Conservation (phyloP, 805 yeast species). For the Torulaspora quercuum region DNA sequence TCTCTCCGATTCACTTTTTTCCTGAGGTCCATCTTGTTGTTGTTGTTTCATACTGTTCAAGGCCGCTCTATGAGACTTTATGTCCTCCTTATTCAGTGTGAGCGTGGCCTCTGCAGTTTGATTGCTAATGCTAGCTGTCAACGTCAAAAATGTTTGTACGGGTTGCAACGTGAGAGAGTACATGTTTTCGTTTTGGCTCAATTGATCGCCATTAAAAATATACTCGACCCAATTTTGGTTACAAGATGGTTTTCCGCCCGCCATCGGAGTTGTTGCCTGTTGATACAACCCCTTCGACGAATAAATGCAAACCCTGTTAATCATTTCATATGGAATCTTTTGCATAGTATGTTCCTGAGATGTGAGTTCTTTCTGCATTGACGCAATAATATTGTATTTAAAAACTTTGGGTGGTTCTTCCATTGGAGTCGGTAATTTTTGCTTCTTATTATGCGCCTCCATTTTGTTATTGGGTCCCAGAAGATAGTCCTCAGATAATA, state of each 20-base stretch:
- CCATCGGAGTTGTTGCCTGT: slow-evolving; percentile 31
- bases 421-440: slow-evolving; percentile 14
- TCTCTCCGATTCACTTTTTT: slow-evolving; percentile 8
- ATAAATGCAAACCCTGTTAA: slow-evolving; percentile 26
- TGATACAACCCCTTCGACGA: slow-evolving; percentile 30
- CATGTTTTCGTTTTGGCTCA: slow-evolving; percentile 30
- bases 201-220: slow-evolving; percentile 26
- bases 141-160: slow-evolving; percentile 30
- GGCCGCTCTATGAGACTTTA: slow-evolving; percentile 15
- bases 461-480: slow-evolving; percentile 23
- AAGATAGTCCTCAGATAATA: slow-evolving; percentile 32
- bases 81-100: slow-evolving; percentile 26
- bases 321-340: slow-evolving; percentile 24
- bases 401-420: slow-evolving; percentile 25
- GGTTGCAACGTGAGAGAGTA: slow-evolving; percentile 32
- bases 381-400: slow-evolving; percentile 31
- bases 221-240: slow-evolving; percentile 34
- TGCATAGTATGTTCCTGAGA: slow-evolving; percentile 25
- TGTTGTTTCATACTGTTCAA: slow-evolving; percentile 9
- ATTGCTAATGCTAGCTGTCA: slow-evolving; percentile 20
- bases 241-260: slow-evolving; percentile 32
- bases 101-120: slow-evolving; percentile 16
- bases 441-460: slow-evolving; percentile 12
- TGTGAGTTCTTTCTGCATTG: slow-evolving; percentile 22
- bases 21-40: slow-evolving; percentile 10